Evolutionary conservation across 495 filamentous ascomycete genomes (phyloP).

Genomic region (Chaetomium cochliodes): DNA sequence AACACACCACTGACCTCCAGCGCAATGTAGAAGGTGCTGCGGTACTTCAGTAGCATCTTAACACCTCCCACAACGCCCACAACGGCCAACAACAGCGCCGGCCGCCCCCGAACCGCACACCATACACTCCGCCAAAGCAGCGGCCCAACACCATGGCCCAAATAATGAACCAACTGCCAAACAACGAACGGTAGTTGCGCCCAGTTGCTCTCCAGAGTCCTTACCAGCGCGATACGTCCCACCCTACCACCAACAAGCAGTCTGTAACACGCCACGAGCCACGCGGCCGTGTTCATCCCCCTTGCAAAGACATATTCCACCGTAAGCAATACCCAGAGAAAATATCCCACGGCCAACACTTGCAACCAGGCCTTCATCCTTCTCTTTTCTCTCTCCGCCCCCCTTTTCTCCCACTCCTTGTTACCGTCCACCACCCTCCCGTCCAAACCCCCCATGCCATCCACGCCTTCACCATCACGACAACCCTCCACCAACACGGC

Average conservation of each 20-base stretch:
- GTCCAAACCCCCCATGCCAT: not conserved
- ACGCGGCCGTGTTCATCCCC: constrained; percentile 21
- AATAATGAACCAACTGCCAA: constrained; percentile 24
- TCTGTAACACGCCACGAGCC: constrained; percentile 23
- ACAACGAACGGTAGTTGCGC: constrained; percentile 9
- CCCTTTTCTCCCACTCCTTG: not conserved
- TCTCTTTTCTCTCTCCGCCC: too few species aligned
- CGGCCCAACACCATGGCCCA: constrained; percentile 15
- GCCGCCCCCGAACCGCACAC: constrained; percentile 23
- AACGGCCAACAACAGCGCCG: constrained; percentile 19
- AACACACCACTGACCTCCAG: constrained; percentile 34
- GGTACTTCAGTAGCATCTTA: constrained; percentile 23
- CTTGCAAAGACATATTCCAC: constrained; percentile 29
- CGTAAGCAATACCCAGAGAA: constrained; percentile 25
- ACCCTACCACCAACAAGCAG: constrained; percentile 18
- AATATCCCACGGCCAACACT: constrained; percentile 5
- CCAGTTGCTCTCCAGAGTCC: constrained; percentile 17
- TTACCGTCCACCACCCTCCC: too few species aligned
- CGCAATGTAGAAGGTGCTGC: constrained; percentile 35
- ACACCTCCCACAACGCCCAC: constrained; percentile 17
- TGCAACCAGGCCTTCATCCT: not conserved
- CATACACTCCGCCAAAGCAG: constrained; percentile 9
- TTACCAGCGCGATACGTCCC: constrained; percentile 17
- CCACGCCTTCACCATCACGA: not conserved
- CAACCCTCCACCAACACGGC: not conserved